Evolutionary conservation across 2,329 filamentous ascomycete genomes (phyloP).

Genomic region (Coleophoma cylindrospora): DNA sequence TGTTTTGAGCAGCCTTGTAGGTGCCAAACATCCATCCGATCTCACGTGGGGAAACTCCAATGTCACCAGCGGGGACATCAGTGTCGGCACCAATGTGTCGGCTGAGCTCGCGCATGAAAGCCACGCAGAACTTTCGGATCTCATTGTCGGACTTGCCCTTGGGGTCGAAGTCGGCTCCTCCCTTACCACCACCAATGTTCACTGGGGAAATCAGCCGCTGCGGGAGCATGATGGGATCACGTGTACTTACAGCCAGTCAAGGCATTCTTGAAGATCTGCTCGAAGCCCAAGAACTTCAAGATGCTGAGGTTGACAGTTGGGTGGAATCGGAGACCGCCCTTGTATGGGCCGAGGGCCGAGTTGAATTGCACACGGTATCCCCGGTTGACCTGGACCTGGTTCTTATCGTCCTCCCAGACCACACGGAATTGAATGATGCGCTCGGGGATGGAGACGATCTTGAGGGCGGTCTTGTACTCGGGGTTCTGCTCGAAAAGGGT

Average conservation of each 20-base stretch:
- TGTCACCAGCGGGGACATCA: constrained; percentile 95
- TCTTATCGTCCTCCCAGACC: constrained; percentile 92
- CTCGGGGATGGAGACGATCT: constrained; percentile 86
- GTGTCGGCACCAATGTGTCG: constrained; percentile 96
- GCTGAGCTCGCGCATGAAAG: constrained; percentile 94
- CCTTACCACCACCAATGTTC: constrained; percentile 96
- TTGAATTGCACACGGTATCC: constrained; percentile 98
- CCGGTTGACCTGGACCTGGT: constrained; percentile 84
- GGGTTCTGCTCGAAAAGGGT: constrained; percentile 90
- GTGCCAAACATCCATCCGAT: constrained; percentile 93
- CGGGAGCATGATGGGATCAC: neutral
- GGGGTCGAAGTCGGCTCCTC: constrained; percentile 96
- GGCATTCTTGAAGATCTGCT: constrained; percentile 99
- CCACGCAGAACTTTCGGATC: constrained; percentile 93
- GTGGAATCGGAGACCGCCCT: constrained; percentile 94
- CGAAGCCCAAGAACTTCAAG: constrained; percentile 97
- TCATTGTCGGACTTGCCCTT: constrained; percentile 98
- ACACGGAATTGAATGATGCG: constrained; percentile 96
- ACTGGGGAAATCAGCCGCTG: constrained; percentile 40
- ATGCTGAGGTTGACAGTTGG: constrained; percentile 76
- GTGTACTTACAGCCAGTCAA: constrained; percentile 75
- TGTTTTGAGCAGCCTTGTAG: constrained; percentile 83
- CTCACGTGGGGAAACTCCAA: constrained; percentile 87
- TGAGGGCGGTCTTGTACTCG: constrained; percentile 87
- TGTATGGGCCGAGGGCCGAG: constrained; percentile 94